Conservation (phyloP, 2,329 filamentous ascomycete species). For the Ilyonectria sp. region DNA sequence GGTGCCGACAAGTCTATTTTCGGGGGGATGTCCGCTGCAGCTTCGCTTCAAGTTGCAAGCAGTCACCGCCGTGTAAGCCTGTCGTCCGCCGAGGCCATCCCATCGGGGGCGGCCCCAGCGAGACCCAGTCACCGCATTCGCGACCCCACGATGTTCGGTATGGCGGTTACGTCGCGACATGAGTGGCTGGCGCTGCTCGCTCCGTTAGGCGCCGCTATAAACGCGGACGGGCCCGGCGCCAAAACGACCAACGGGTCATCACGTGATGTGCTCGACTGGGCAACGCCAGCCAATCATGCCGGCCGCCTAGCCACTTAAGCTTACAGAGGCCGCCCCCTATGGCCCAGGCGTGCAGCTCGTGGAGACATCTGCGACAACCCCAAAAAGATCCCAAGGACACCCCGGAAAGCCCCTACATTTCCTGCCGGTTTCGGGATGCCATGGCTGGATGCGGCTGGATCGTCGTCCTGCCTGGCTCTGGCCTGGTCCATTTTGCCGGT, state of each 20-base stretch:
- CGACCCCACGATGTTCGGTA: constrained; percentile 37
- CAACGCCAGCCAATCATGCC: constrained; percentile 19
- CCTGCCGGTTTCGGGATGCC: constrained; percentile 20
- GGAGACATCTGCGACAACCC: constrained; percentile 26
- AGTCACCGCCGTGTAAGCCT: not conserved
- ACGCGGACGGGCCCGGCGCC: constrained; percentile 24
- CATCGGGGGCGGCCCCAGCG: constrained; percentile 3
- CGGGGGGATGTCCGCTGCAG: constrained; percentile 1
- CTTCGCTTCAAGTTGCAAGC: not conserved
- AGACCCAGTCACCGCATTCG: constrained; percentile 19
- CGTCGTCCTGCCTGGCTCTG: constrained; percentile 6
- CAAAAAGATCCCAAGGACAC: not conserved
- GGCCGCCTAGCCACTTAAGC: constrained; percentile 26
- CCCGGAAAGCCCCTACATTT: constrained; percentile 7
- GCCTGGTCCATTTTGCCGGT: constrained; percentile 1
- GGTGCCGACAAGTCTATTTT: constrained; percentile 1
- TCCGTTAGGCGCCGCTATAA: constrained; percentile 33
- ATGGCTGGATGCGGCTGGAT: constrained; percentile 21
- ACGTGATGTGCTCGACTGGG: constrained; percentile 13
- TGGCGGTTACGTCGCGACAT: constrained; percentile 44
- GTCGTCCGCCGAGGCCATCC: not conserved
- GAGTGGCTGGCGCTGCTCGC: constrained; percentile 41
- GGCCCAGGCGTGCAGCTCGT: constrained; percentile 24
- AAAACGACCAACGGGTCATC: constrained; percentile 18
- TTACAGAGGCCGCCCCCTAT: constrained; percentile 5